Evolutionary conservation across 1,284 basidiomycete genomes (phyloP).

Genomic region (Cutaneotrichosporon sp.): DNA sequence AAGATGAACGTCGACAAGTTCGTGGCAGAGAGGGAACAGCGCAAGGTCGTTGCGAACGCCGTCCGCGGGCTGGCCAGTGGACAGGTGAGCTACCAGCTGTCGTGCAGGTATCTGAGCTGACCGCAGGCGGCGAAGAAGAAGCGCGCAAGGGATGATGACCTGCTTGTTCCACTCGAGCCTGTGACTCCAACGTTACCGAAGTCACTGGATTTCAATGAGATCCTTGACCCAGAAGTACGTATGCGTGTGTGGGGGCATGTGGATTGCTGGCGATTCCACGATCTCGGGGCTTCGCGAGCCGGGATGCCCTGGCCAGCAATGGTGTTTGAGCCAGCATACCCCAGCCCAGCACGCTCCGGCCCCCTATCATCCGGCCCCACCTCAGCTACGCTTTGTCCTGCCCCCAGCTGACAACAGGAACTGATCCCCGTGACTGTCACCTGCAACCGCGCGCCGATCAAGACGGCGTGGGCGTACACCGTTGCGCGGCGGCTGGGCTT

Average conservation of each 20-base stretch:
- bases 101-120: background rate
- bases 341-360: no score
- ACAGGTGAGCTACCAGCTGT: conserved; percentile 18
- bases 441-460: conserved; percentile 86
- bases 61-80: conserved; percentile 52
- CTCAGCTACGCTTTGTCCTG: no score
- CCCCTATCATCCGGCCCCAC: no score
- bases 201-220: conserved; percentile 33
- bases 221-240: conserved; percentile 36
- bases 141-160: conserved; percentile 18
- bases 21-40: conserved; percentile 64
- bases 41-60: conserved; percentile 61
- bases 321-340: no score
- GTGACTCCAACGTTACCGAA: background rate
- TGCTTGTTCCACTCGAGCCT: conserved; percentile 1
- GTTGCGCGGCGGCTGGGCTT: conserved; percentile 84
- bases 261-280: no score
- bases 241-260: no score
- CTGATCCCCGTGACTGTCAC: conserved; percentile 60
- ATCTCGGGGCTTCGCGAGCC: no score
- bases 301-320: no score
- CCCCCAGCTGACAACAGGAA: conserved; percentile 48
- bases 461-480: conserved; percentile 86
- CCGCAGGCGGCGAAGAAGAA: conserved; percentile 18
- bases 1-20: conserved; percentile 58